Base-by-base conservation (phyloP, 116 monocot species). In the Papilionanthe hybrid region DNA sequence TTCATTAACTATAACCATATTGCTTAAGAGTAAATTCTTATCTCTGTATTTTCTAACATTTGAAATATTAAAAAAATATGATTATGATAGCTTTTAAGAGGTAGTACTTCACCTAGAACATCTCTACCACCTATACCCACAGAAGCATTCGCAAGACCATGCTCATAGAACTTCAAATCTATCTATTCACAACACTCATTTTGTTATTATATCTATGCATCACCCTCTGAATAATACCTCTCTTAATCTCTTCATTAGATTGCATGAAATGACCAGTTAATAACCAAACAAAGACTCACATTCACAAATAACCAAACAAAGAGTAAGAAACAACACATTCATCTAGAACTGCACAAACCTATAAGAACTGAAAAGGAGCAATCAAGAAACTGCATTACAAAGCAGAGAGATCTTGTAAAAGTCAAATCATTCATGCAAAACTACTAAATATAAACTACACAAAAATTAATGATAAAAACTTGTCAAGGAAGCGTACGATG, bases 401-500 rank as follows among this genome's bases (percentile, higher is more conserved):
- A 32, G 15, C 4, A 69, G 5, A 69, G 5, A 67, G 8, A 69
- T 2, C 69, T 69, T 69, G 17, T 17, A 73, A 43, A 45, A 73
- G 73, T 44, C 43, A 73, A 73, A 43, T 73, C n/a, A 73, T 73
- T 43, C 20, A 69, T 69, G 13, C 18, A 11, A 37, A 69, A 37
- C 32, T 17, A 69, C 29, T 73, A 20, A 32, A 73, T 73, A 73
- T 73, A 43, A 73, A 29, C 44, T 44, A 20, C 11, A 18, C 73
- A 44, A 73, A 71, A 41, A n/a, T 73, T 5, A 43, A 72, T 1
- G 25, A 68, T 50, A 17, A 49, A 20, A 43, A 1, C 75, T 20
- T 41, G 30, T 22, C 15, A 75, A 66, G 69, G 17, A 65, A 89
- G 88, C 94, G 79, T 89, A 98, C 98, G 93, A 88, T 77, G 94